Evolutionary conservation across 106 monocot genomes (phyloP).

Genomic region (Dactylorhiza incarnata): DNA sequence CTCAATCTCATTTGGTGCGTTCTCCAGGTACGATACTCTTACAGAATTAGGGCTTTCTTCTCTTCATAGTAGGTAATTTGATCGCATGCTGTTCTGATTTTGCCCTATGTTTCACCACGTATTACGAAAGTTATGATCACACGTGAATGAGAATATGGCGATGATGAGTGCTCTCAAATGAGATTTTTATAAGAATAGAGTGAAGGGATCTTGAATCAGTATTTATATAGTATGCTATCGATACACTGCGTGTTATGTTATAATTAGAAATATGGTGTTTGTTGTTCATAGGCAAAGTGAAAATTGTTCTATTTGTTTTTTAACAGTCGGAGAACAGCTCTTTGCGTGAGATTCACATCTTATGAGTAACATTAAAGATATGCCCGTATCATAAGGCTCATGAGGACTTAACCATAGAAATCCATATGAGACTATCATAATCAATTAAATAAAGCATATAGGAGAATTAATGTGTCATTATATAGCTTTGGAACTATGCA

Average conservation of each 20-base stretch:
- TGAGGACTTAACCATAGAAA: neutral
- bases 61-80: neutral
- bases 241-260: neutral
- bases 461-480: no score
- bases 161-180: neutral
- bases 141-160: neutral
- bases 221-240: neutral
- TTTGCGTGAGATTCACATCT: no score
- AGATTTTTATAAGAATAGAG: neutral
- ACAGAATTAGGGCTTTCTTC: neutral
- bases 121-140: neutral
- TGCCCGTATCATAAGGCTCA: no score
- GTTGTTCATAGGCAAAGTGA: no score
- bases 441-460: no score
- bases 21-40: slow-evolving; percentile 33
- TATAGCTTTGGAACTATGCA: no score
- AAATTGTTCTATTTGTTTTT: no score
- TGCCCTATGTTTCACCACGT: neutral
- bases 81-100: neutral
- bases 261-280: neutral
- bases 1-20: slow-evolving; percentile 65
- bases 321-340: no score
- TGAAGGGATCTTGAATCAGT: neutral
- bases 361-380: no score
- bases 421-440: neutral